Evolutionary conservation across 768 basidiomycete species (phyloP).

Genomic region (Flagelloscypha sp.): DNA sequence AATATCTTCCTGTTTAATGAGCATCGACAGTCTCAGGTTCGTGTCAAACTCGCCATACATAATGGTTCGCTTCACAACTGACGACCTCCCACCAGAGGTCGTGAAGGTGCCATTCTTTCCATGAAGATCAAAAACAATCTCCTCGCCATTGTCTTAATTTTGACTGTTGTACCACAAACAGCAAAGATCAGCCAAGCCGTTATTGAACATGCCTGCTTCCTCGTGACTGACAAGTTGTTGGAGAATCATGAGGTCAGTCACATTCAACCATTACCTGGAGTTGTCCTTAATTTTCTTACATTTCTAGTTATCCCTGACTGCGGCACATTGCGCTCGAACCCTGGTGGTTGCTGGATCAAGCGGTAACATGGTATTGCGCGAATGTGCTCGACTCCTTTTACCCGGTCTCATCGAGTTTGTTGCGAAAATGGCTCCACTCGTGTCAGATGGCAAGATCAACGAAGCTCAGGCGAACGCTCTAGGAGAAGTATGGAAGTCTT

Average conservation of each 20-base stretch:
- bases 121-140: conserved; percentile 90
- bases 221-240: conserved; percentile 73
- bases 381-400: conserved; percentile 63
- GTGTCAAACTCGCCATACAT: conserved; percentile 13
- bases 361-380: conserved; percentile 58
- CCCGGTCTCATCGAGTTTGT: conserved; percentile 79
- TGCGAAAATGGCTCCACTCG: conserved; percentile 53
- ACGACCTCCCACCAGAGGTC: conserved; percentile 44
- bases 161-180: conserved; percentile 67
- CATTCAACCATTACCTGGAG: neutral
- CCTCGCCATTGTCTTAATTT: conserved; percentile 72
- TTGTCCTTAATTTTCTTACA: conserved; percentile 2
- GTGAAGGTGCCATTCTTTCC: conserved; percentile 64
- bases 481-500: conserved; percentile 77
- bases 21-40: conserved; percentile 90
- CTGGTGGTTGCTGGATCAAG: conserved; percentile 63
- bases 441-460: conserved; percentile 47
- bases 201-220: conserved; percentile 77
- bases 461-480: conserved; percentile 56
- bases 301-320: conserved; percentile 69
- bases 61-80: conserved; percentile 2
- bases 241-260: conserved; percentile 56
- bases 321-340: conserved; percentile 85
- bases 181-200: conserved; percentile 64
- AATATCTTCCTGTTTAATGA: conserved; percentile 75